Conservation (phyloP, 768 basidiomycete species). For the Galerina sulciceps region DNA sequence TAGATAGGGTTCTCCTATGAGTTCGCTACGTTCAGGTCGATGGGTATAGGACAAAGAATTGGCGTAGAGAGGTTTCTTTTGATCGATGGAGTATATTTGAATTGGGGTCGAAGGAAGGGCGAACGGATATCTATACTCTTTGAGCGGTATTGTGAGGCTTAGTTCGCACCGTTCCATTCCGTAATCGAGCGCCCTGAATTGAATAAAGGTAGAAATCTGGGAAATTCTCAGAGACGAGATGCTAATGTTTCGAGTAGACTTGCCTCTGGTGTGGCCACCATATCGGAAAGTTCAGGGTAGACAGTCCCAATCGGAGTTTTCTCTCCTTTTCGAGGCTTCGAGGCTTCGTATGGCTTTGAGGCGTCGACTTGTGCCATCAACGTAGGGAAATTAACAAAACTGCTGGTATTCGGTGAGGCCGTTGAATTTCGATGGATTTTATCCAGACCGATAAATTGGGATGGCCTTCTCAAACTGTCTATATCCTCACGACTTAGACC, state of each 20-base stretch:
- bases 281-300: neutral
- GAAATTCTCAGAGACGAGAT: neutral
- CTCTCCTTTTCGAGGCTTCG: neutral
- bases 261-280: neutral
- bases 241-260: neutral
- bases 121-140: neutral
- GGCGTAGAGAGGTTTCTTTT: neutral
- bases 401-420: neutral
- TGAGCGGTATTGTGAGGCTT: neutral
- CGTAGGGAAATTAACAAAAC: conserved; percentile 5
- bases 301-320: neutral
- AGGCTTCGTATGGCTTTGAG: neutral
- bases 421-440: conserved; percentile 2
- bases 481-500: conserved; percentile 5
- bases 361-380: conserved; percentile 5
- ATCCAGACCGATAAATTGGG: conserved; percentile 7
- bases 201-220: conserved; percentile 5
- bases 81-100: neutral
- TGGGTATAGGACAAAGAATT: conserved; percentile 1
- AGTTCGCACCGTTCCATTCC: conserved; percentile 3
- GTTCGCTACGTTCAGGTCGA: neutral
- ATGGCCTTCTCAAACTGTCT: conserved; percentile 3
- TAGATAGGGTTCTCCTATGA: neutral
- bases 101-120: neutral
- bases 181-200: conserved; percentile 7